phyloP scores from a whole-genome alignment of 2,329 filamentous ascomycete genomes.

The Botrytis squamosa region DNA sequence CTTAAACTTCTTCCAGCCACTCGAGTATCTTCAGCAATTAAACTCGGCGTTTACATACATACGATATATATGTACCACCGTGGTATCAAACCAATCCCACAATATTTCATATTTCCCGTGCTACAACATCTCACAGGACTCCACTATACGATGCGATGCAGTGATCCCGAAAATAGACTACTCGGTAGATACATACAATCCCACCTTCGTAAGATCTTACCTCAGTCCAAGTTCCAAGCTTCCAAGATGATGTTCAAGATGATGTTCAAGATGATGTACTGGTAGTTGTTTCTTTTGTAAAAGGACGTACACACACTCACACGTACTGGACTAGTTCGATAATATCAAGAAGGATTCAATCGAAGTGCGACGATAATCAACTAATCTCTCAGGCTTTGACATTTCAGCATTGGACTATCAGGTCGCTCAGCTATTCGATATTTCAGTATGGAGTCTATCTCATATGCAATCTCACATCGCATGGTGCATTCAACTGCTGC shows the following conservation, averaged over 20 bases:
- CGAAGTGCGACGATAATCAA: neutral
- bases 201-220: neutral
- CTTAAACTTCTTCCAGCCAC: neutral
- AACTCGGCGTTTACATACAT: slow-evolving; percentile 18
- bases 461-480: neutral
- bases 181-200: slow-evolving; percentile 12
- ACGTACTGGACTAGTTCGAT: neutral
- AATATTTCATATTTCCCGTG: neutral
- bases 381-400: neutral
- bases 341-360: neutral
- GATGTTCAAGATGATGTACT: neutral
- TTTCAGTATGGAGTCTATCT: neutral
- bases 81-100: neutral
- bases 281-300: neutral
- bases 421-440: neutral
- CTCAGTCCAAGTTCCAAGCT: neutral
- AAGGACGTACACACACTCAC: neutral
- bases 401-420: neutral
- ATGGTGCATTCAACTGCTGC: neutral
- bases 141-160: slow-evolving; percentile 11
- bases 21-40: slow-evolving; percentile 12
- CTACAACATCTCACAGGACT: neutral
- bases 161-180: slow-evolving; percentile 17
- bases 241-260: neutral
- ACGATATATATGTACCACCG: neutral